Base-by-base conservation (phyloP, 2,329 filamentous ascomycete genomes). In the Claviceps cyperi region DNA sequence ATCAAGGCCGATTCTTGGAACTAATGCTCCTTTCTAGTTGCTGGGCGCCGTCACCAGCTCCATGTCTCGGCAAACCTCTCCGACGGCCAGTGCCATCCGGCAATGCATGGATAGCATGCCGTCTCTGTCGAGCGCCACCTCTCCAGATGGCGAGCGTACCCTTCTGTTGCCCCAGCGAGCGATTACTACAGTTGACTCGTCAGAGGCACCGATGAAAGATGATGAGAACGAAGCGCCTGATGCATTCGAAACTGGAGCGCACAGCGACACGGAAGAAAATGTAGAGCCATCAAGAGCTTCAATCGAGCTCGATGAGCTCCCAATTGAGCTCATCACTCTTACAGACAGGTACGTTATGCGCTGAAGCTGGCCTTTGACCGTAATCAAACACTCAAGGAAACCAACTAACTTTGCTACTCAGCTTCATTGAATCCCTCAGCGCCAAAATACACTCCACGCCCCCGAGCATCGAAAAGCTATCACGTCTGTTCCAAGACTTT, bases 401-500 rank as follows among this genome's bases (percentile, higher is more conserved):
- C 8, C 28, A 3, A 28, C 28, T 28, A 11, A 28, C 28, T 28
- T 28, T 28, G 28, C 28, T 28, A 28, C 8, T 28, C 60, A 92
- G 88, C 62, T 98, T 98, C 63, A 83, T 97, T 60, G 88, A 95
- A 54, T 91, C 88, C 6, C 71, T 98, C 24, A 85, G 81, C 46
- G 87, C 87, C 58, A 95, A 86, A 71, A 83, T 94, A 35, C 86
- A 96, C 60, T 79, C 86, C 2, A 82, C 81, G 5, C 92, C 92
- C 5, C 83, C 92, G 1, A 86, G 79, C 44, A 84, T 94, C 60
- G 88, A 94, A 46, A 83, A 78, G 54, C 75, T 97, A 15, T 84
- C 89, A 8, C 76, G 79, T n/a, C 75, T 92, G 49, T 97, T 97
- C 63, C 92, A 98, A 66, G 88, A 94, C 51, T 98, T 97, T 65